Evolutionary conservation across 2,329 filamentous ascomycete genomes (phyloP), one percentile per base, ranked within the genome.

Genomic region (Curvularia lunata): DNA sequence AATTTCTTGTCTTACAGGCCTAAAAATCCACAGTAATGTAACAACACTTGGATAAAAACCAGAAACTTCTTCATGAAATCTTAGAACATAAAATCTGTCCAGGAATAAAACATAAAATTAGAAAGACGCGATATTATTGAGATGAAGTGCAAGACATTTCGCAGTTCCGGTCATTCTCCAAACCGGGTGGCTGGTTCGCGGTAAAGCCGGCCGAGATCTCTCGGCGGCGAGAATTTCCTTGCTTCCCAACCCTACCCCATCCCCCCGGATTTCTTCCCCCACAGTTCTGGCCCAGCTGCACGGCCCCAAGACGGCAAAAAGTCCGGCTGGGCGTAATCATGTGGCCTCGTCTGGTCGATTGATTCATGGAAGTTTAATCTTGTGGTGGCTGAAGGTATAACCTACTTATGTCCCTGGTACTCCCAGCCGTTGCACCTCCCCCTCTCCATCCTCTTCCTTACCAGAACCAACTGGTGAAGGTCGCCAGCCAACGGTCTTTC

Each of bases 351-450:
- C 16, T n/a, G 18, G 19, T 51, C 12, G 37, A 18, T 5, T 32
- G 8, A 51, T 32, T 10, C 59, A 56, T 59, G 59, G 59, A 48
- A 50, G 52, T 54, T 21, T 63, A 54, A 58, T 52, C 37, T 32
- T 58, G 37, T 43, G 37, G 25, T 54, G 54, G 23, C 61, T 58
- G 61, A 63, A 25, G 32, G 48, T 30, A 48, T 12, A 49, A 34
- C 40, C 52, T 49, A 61, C 37, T 18, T 61, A 63, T 50, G 48
- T 54, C 19, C 58, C 45, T 41, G 5, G 45, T 55, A 21, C 54
- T 51, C 45, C 55, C 48, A 56, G 34, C 46, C 47, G 21, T 43
- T 54, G 43, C 37, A 43, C 48, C 16, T 28, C 34, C n/a, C 8
- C 27, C 28, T 38, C 40, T 18, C 21, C 25, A 38, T 43, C 27